Evolutionary conservation across 2,329 filamentous ascomycete species (phyloP), one percentile per base, ranked within the genome.

Genomic region (Fusarium aywerte): DNA sequence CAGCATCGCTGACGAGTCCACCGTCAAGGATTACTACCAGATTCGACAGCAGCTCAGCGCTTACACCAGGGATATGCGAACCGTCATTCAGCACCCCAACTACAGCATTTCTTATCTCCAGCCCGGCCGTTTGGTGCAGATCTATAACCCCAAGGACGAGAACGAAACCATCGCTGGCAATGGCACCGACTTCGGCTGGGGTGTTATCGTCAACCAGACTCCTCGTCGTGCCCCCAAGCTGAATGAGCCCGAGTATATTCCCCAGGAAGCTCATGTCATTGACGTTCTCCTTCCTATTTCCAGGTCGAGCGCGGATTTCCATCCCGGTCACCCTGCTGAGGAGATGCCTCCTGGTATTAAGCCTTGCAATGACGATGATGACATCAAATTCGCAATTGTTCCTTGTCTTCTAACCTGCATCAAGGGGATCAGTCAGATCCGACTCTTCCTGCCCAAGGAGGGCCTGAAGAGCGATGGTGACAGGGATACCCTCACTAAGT

Each of bases 1-100:
- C 79, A 82, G 86, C 47, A 97, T 99, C 65, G 84, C 91, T 1
- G 93, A 98, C 74, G 96, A 99, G 79, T 84, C 87, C 6, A 93
- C 90, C 1, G 91, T 99, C 77, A 93, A 94, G 76, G 95, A 98
- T 65, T 99, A 99, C 79, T 97, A 97, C 78, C 91, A 93, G 49
- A 83, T 98, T 42, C 88, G 95, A 58, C 90, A 96, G 74, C 92
- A 96, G 71, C 85, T 99, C 31, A 90, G 92, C 62, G 86, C 84
- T 5, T 97, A 96, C 76, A 91, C 90, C 16, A 91, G 92, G 70
- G 94, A 99, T 66, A 96, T 98, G 90, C 89, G 92, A 18, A 85
- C 90, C 47, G 93, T 98, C 38, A 96, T 98, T 68, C 96, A 93
- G 73, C 93, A 97, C 73, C 96, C 96, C 0, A 91, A 90, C 68